Percentiles rank a stretch among this genome's conserved stretches.
phyloP scores from a whole-genome alignment of 2,329 filamentous ascomycete genomes.

The Alternaria conjuncta region DNA sequence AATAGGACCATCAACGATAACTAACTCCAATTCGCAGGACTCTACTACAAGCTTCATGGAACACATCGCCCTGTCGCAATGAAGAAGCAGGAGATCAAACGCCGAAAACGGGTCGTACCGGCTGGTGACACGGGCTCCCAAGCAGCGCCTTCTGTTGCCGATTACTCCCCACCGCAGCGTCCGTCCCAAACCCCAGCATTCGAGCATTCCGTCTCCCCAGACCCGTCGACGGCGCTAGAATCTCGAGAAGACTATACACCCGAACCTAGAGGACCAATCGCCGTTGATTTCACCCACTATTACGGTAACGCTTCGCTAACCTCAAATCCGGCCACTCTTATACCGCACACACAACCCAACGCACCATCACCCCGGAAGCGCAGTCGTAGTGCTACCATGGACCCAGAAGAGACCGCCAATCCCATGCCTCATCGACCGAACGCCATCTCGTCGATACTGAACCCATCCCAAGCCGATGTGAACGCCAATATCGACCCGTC shows the following conservation, averaged over 20 bases:
- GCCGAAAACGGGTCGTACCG: constrained; percentile 91
- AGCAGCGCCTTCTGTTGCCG: constrained; percentile 33
- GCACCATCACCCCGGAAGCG: constrained; percentile 44
- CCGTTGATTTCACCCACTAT: constrained; percentile 49
- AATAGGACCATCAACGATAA: not conserved
- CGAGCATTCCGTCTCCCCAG: constrained; percentile 45
- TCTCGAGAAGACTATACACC: constrained; percentile 37
- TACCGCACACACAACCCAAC: constrained; percentile 20
- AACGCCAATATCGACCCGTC: constrained; percentile 44
- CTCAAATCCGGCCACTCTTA: constrained; percentile 20
- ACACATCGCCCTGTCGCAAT: constrained; percentile 94
- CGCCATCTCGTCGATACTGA: constrained; percentile 44
- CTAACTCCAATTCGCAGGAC: constrained; percentile 61
- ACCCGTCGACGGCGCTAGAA: constrained; percentile 37
- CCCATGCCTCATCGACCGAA: constrained; percentile 41
- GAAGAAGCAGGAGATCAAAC: constrained; percentile 98
- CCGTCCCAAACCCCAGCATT: constrained; percentile 37
- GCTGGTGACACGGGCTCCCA: constrained; percentile 60
- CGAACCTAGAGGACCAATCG: constrained; percentile 37
- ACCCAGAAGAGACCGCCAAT: constrained; percentile 33
- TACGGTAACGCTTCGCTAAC: constrained; percentile 24
- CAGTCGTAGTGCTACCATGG: constrained; percentile 43
- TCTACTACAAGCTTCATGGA: constrained; percentile 96
- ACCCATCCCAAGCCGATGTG: constrained; percentile 29
- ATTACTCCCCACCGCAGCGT: constrained; percentile 39